A percentile compares a stretch with the other conserved stretches of the same genome.
phyloP scores from a whole-genome alignment of 139 green algal species.

The Chlamydomonas sp. region DNA sequence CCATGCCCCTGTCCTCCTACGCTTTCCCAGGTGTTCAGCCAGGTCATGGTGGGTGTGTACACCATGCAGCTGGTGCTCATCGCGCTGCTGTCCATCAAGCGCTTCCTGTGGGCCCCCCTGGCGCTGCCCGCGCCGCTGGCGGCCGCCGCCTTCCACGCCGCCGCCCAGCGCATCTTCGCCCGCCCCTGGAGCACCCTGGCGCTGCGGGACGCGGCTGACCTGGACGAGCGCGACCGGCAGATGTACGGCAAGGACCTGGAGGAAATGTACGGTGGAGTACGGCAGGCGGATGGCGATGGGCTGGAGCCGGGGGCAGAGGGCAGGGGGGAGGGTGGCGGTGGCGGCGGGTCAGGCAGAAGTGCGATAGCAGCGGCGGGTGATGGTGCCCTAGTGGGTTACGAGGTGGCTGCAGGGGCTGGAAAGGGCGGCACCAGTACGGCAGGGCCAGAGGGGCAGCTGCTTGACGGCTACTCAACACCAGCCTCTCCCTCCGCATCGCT shows the following conservation, averaged over 20 bases:
- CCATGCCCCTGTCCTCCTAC: background rate
- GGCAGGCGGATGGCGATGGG: no score
- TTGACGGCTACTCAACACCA: no score
- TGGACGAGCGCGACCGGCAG: slow-evolving; percentile 54
- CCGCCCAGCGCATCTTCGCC: slow-evolving; percentile 38
- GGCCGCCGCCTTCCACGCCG: slow-evolving; percentile 58
- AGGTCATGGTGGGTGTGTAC: slow-evolving; percentile 68
- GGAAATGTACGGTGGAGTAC: background rate
- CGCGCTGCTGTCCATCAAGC: slow-evolving; percentile 70
- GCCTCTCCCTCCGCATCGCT: no score
- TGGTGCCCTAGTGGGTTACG: no score
- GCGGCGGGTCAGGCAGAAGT: no score
- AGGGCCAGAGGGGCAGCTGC: no score
- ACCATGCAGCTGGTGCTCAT: slow-evolving; percentile 74
- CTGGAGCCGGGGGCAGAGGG: background rate
- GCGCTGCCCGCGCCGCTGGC: slow-evolving; percentile 53
- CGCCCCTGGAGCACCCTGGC: slow-evolving; percentile 65
- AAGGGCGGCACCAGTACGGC: no score
- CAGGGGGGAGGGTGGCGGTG: no score
- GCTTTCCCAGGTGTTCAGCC: slow-evolving; percentile 59
- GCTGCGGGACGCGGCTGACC: slow-evolving; percentile 60
- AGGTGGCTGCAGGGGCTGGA: no score
- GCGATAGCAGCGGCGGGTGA: no score
- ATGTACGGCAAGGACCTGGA: background rate
- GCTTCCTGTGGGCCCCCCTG: slow-evolving; percentile 53